These are phyloP conservation scores for Grammothele lineata DNA, from an alignment of 768 basidiomycete species.

Conservation along the genomic window DNA sequence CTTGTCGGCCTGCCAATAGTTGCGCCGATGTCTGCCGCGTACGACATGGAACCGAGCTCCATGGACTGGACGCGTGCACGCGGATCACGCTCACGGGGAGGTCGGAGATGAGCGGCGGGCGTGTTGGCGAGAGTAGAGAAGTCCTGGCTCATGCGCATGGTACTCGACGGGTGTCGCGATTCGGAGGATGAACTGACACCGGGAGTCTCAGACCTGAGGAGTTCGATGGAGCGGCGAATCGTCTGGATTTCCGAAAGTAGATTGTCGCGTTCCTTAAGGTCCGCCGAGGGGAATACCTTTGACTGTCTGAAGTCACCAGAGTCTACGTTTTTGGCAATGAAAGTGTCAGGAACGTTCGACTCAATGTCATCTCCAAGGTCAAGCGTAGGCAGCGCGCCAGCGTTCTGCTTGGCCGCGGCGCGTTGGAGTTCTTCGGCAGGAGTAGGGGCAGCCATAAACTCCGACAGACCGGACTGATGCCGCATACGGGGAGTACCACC, in stretches of 20 bases:
- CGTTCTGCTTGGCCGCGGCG: conserved; percentile 38
- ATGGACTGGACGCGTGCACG: conserved; percentile 69
- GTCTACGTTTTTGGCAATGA: conserved; percentile 47
- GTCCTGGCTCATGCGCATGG: conserved; percentile 68
- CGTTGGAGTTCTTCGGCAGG: conserved; percentile 60
- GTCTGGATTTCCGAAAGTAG: conserved; percentile 74
- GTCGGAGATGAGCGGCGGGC: conserved; percentile 55
- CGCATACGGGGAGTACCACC: conserved; percentile 49
- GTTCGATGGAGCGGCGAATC: conserved; percentile 75
- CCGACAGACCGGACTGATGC: conserved; percentile 64
- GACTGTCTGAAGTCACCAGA: conserved; percentile 21
- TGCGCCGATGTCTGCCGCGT: conserved; percentile 42
- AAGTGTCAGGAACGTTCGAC: conserved; percentile 68
- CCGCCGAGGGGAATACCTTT: conserved; percentile 31
- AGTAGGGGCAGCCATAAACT: conserved; percentile 55
- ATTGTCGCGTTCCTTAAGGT: conserved; percentile 63
- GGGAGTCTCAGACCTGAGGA: conserved; percentile 68
- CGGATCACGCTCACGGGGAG: conserved; percentile 65
- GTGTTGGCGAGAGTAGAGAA: conserved; percentile 48
- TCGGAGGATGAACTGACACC: conserved; percentile 49
- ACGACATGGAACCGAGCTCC: conserved; percentile 46
- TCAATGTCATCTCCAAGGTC: conserved; percentile 75
- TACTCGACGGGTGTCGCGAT: conserved; percentile 55
- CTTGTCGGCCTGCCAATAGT: conserved; percentile 68
- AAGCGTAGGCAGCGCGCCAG: conserved; percentile 60